A percentile compares a stretch with the other conserved stretches of the same genome.
Evolutionary conservation across 768 basidiomycete genomes (phyloP).

Genomic region (Galerina sulciceps): DNA sequence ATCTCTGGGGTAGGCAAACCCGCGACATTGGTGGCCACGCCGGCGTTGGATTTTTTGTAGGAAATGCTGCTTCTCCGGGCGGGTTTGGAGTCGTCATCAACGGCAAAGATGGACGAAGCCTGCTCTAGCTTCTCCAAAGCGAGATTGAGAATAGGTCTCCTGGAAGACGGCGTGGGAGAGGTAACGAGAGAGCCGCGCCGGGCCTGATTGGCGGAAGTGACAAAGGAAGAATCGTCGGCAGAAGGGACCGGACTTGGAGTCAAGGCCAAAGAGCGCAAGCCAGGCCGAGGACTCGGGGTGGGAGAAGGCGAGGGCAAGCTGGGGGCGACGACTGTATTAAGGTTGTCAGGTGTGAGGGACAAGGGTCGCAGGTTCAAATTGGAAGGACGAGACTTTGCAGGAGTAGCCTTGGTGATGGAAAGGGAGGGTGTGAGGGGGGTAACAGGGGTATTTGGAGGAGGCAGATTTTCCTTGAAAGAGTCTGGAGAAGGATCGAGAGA

Average conservation of each 20-base stretch:
- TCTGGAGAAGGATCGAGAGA: slow-evolving; percentile 22
- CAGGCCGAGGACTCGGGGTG: slow-evolving; percentile 51
- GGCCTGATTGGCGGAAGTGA: slow-evolving; percentile 21
- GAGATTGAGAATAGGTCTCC: slow-evolving; percentile 43
- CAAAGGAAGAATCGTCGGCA: slow-evolving; percentile 32
- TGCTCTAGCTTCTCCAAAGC: slow-evolving; percentile 32
- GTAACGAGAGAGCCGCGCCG: slow-evolving; percentile 38
- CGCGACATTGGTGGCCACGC: slow-evolving; percentile 33
- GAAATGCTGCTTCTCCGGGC: slow-evolving; percentile 73
- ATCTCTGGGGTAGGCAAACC: slow-evolving; percentile 75
- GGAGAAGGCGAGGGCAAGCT: slow-evolving; percentile 58
- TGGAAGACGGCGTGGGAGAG: slow-evolving; percentile 34
- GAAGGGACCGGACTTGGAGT: slow-evolving; percentile 24
- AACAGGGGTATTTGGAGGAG: slow-evolving; percentile 19
- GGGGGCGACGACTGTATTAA: slow-evolving; percentile 35
- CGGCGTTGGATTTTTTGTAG: slow-evolving; percentile 58
- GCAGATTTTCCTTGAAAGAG: slow-evolving; percentile 26
- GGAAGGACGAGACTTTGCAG: slow-evolving; percentile 64
- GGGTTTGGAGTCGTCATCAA: slow-evolving; percentile 37
- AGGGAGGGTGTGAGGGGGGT: slow-evolving; percentile 36
- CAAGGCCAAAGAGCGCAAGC: slow-evolving; percentile 59
- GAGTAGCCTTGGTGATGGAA: slow-evolving; percentile 38
- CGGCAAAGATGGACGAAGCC: slow-evolving; percentile 27
- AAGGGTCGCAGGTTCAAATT: slow-evolving; percentile 71
- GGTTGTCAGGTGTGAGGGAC: slow-evolving; percentile 63